A percentile compares a stretch with the other conserved stretches of the same genome.
Evolutionary conservation across 805 yeast species (phyloP).

Genomic region (Spencermartinsiella europaea): DNA sequence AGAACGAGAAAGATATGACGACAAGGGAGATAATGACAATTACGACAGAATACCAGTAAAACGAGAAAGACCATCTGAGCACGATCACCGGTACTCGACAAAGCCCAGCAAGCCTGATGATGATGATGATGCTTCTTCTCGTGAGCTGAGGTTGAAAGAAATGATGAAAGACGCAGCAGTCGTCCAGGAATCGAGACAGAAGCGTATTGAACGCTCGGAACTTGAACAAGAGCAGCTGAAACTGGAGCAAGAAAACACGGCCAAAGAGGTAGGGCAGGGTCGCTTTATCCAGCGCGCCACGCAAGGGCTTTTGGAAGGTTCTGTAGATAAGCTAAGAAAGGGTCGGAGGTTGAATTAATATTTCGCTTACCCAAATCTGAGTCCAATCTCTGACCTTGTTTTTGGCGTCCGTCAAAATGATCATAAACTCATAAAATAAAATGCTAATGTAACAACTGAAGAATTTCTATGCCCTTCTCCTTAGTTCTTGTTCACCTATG

Average conservation of each 20-base stretch:
- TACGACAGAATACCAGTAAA: too few species aligned
- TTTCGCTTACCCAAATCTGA: too few species aligned
- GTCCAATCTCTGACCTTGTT: too few species aligned
- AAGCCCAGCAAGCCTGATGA: background rate
- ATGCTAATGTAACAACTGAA: too few species aligned
- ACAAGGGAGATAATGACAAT: too few species aligned
- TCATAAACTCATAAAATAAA: too few species aligned
- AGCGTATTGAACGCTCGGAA: constrained; percentile 9
- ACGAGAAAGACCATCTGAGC: too few species aligned
- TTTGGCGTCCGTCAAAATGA: too few species aligned
- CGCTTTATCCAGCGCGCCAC: constrained; percentile 4
- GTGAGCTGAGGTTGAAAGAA: background rate
- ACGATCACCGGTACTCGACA: too few species aligned
- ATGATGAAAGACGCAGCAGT: constrained; percentile 20
- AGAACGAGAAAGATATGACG: background rate
- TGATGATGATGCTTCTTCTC: background rate
- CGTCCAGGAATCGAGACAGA: constrained; percentile 11
- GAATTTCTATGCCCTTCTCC: too few species aligned
- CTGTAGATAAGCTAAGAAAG: constrained; percentile 1
- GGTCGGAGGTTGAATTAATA: too few species aligned
- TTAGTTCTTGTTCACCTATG: too few species aligned
- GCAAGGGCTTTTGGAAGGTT: constrained; percentile 2
- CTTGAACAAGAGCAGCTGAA: constrained; percentile 7
- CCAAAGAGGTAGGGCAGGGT: constrained; percentile 8
- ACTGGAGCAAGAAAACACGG: constrained; percentile 4